Evolutionary conservation across 139 green algal genomes (phyloP).

Genomic region (Chlorella sp.): DNA sequence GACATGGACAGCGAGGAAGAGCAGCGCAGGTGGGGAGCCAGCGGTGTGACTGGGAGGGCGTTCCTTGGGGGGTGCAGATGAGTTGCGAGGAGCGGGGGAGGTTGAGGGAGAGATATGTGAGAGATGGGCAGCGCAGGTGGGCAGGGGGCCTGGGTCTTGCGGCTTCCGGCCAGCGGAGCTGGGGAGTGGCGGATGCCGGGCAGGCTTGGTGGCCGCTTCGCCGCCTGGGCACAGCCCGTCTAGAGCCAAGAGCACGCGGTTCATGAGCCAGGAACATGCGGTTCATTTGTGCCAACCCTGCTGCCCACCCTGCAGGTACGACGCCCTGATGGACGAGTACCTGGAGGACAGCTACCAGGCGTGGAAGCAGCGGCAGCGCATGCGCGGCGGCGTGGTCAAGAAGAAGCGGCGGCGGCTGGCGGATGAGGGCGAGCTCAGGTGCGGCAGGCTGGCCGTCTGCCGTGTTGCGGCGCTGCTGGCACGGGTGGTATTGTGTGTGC

Average conservation of each 20-base stretch:
- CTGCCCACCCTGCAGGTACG: slow-evolving; percentile 73
- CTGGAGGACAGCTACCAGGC: slow-evolving; percentile 88
- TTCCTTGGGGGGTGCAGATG: neutral
- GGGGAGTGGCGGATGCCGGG: too few relatives aligned
- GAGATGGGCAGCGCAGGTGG: too few relatives aligned
- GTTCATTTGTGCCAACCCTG: too few relatives aligned
- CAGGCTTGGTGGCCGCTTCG: too few relatives aligned
- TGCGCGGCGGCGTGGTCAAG: slow-evolving; percentile 43
- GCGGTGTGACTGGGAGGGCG: neutral
- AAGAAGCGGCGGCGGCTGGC: slow-evolving; percentile 68
- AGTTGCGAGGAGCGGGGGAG: too few relatives aligned
- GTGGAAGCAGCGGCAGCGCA: slow-evolving; percentile 78
- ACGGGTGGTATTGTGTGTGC: too few relatives aligned
- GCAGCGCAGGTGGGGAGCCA: slow-evolving; percentile 22
- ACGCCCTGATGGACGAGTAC: slow-evolving; percentile 81
- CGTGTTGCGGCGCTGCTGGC: neutral
- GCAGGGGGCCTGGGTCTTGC: too few relatives aligned
- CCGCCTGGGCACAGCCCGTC: too few relatives aligned
- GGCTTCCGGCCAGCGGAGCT: too few relatives aligned
- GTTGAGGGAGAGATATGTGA: too few relatives aligned
- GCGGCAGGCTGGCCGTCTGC: neutral
- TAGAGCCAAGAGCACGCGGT: too few relatives aligned
- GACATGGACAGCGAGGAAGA: slow-evolving; percentile 61
- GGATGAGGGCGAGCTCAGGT: slow-evolving; percentile 66
- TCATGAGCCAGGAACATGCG: too few relatives aligned